Conservation (phyloP, 2,329 filamentous ascomycete genomes). For the Pseudogymnoascus sp. region DNA sequence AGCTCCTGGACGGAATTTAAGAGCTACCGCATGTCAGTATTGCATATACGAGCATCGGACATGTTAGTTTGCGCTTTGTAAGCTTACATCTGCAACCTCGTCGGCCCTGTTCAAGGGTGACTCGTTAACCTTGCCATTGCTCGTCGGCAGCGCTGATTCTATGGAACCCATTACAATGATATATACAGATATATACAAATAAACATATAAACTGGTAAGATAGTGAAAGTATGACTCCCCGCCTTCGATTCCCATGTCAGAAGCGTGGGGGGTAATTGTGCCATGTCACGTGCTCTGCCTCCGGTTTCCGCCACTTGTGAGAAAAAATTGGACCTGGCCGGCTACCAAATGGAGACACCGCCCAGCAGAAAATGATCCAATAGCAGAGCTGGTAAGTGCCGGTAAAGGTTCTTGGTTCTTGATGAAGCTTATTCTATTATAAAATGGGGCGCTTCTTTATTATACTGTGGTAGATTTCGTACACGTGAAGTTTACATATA, state of each 20-base stretch:
- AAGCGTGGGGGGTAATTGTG: background rate
- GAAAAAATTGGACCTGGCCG: background rate
- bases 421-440: background rate
- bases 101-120: conserved; percentile 31
- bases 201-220: background rate
- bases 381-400: background rate
- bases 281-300: background rate
- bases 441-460: background rate
- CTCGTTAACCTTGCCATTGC: conserved; percentile 11
- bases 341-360: background rate
- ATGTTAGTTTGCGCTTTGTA: background rate
- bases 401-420: background rate
- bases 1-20: conserved; percentile 58
- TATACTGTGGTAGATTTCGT: background rate
- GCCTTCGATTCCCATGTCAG: background rate
- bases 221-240: conserved; percentile 1
- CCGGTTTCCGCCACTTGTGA: background rate
- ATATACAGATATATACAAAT: conserved; percentile 4
- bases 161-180: conserved; percentile 17
- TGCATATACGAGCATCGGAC: background rate
- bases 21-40: conserved; percentile 39
- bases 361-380: background rate
- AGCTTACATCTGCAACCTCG: conserved; percentile 39
- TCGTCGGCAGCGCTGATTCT: conserved; percentile 13
- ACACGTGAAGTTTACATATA: background rate